Base-by-base conservation (phyloP, 345 rosid genomes). In the Microthlaspi erraticum region DNA sequence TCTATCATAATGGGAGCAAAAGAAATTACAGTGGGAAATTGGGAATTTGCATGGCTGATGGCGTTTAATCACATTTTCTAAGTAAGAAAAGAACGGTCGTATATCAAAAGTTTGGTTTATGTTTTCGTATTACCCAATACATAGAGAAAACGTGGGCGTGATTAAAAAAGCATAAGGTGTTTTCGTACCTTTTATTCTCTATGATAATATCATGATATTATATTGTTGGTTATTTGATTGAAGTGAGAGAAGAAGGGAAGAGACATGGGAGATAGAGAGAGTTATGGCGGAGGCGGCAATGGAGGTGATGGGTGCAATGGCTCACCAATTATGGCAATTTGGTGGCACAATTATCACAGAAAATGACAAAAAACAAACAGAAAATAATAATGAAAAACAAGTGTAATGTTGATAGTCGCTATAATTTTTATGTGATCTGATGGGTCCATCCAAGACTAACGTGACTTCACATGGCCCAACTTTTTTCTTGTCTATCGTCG, bases 401-500 rank as follows among this genome's bases (percentile, higher is more conserved):
- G 52, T 37, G 43, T 56, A 57, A 57, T 73, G 66, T 11, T 31
- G 39, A 56, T 16, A 64, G 43, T 64, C 46, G 65, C 59, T 37
- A 46, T 9, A n/a, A n/a, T n/a, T 36, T 73, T 18, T 18, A 38
- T 31, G 66, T 48, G 48, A 39, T n/a, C 0, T 1, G 65, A 73
- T n/a, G 70, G 72, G 71, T 65, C 66, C 72, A 73, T 73, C 60
- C 31, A n/a, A 48, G 57, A 19, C 43, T 38, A 49, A 66, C 66
- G 72, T 65, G 77, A 73, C 61, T 73, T 66, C 77, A 73, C 72
- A 73, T 73, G 77, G 60, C 61, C 46, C 50, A 65, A 59, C 58
- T 17, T 41, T 44, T 45, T 17, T 20, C 37, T 39, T 18, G 59
- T 46, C 53, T 45, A 64, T 26, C 33, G 70, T 64, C 45, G 42